These are phyloP conservation scores for Collariella sp. DNA, from an alignment of 495 filamentous ascomycete species.

Conservation along the genomic window DNA sequence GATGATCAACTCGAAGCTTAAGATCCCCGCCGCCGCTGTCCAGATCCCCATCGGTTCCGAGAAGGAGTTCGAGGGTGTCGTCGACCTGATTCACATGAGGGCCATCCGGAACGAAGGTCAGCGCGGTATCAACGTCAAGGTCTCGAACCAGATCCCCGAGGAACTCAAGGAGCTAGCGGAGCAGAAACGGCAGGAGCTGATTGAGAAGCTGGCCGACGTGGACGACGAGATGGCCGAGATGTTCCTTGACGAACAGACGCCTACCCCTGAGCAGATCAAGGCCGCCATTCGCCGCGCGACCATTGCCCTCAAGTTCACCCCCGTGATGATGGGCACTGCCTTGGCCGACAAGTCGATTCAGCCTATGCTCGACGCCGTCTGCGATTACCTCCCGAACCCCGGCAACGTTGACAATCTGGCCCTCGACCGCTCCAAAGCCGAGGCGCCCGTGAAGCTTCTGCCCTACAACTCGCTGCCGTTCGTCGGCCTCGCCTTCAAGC, in stretches of 20 bases:
- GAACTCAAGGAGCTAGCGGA: conserved; percentile 63
- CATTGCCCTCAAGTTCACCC: conserved; percentile 81
- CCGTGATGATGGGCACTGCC: conserved; percentile 93
- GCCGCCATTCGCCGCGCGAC: conserved; percentile 85
- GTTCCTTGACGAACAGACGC: conserved; percentile 78
- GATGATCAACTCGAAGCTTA: conserved; percentile 92
- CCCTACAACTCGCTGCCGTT: conserved; percentile 91
- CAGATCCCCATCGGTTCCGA: conserved; percentile 94
- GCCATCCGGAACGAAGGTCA: conserved; percentile 83
- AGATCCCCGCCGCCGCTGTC: conserved; percentile 83
- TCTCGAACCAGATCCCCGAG: conserved; percentile 71
- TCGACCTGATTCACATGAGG: conserved; percentile 89
- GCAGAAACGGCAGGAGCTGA: conserved; percentile 73
- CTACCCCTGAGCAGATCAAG: conserved; percentile 72
- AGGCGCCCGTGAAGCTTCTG: conserved; percentile 74
- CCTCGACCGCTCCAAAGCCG: conserved; percentile 69
- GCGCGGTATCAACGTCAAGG: conserved; percentile 60
- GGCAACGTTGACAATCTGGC: conserved; percentile 83
- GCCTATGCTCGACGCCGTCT: conserved; percentile 93
- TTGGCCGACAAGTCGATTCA: conserved; percentile 93
- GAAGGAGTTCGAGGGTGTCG: conserved; percentile 87
- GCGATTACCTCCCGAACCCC: conserved; percentile 94
- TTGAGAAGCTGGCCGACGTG: conserved; percentile 94
- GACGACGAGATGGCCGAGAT: conserved; percentile 98
- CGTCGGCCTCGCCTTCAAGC: conserved; percentile 95